phyloP scores from a whole-genome alignment of 176 grass and related monocot genomes.

The Eragrostis nindensis region DNA sequence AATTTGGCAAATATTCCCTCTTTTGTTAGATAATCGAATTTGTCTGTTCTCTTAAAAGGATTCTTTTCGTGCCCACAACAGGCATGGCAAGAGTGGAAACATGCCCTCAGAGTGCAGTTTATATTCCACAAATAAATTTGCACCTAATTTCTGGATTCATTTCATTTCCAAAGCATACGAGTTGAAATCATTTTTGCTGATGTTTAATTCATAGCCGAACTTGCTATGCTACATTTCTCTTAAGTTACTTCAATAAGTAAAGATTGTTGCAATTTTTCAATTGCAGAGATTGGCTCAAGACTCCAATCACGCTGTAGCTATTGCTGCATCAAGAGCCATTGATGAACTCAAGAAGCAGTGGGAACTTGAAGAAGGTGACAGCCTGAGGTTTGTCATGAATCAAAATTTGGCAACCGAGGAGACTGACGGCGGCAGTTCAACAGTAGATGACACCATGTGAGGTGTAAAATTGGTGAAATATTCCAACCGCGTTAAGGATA shows the following conservation, averaged over 20 bases:
- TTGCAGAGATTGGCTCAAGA: slow-evolving; percentile 88
- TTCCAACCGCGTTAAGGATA: not conserved
- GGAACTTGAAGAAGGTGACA: slow-evolving; percentile 97
- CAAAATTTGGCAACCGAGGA: slow-evolving; percentile 36
- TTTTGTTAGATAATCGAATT: not conserved
- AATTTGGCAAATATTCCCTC: not conserved
- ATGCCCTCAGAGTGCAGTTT: not conserved
- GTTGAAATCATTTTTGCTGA: not conserved
- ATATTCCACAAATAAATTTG: not conserved
- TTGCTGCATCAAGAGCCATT: slow-evolving; percentile 78
- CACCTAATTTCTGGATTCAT: not conserved
- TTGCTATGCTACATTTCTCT: slow-evolving; percentile 20
- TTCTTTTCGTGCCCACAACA: not conserved
- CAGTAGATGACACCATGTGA: slow-evolving; percentile 28
- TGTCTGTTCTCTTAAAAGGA: not conserved
- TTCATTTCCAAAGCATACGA: slow-evolving; percentile 1
- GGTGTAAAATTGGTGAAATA: slow-evolving; percentile 13
- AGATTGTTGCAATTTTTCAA: slow-evolving; percentile 11
- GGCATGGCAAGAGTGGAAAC: not conserved
- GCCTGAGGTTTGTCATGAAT: slow-evolving; percentile 84
- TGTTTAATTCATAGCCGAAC: not conserved
- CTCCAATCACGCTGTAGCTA: slow-evolving; percentile 77
- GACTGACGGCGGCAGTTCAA: slow-evolving; percentile 30
- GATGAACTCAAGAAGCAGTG: slow-evolving; percentile 88
- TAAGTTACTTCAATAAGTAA: not conserved